These are phyloP conservation scores for Rauvolfia tetraphylla DNA, from an alignment of 257 asterid species.

Conservation along the genomic window DNA sequence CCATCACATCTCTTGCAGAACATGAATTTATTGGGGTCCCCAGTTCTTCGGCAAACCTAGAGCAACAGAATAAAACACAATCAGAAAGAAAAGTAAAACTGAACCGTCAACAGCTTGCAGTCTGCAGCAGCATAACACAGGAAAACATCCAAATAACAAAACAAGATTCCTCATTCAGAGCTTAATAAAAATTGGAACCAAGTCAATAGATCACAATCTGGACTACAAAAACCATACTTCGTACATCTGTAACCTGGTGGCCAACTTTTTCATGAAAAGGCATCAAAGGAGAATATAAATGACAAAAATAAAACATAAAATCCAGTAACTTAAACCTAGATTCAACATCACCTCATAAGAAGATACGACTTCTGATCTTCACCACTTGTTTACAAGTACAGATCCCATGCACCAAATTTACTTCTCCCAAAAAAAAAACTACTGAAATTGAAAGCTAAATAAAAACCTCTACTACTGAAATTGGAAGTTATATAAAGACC, in stretches of 20 bases:
- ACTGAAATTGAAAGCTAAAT: no score
- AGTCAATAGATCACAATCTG: background rate
- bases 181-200: background rate
- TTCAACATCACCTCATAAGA: background rate
- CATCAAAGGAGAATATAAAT: background rate
- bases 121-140: background rate
- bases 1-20: constrained; percentile 97
- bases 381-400: background rate
- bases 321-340: background rate
- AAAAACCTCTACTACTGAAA: no score
- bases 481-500: background rate
- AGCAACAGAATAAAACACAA: constrained; percentile 16
- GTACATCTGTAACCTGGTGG: background rate
- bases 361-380: background rate
- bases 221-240: background rate
- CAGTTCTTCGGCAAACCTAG: constrained; percentile 84
- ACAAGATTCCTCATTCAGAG: background rate
- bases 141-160: background rate
- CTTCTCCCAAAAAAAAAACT: background rate
- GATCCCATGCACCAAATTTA: background rate
- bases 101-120: background rate
- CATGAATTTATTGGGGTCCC: constrained; percentile 92
- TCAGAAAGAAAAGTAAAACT: background rate
- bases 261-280: background rate
- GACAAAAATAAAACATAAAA: background rate